Evolutionary conservation across 768 basidiomycete species (phyloP).

Genomic region (Punctularia strigosozonata): DNA sequence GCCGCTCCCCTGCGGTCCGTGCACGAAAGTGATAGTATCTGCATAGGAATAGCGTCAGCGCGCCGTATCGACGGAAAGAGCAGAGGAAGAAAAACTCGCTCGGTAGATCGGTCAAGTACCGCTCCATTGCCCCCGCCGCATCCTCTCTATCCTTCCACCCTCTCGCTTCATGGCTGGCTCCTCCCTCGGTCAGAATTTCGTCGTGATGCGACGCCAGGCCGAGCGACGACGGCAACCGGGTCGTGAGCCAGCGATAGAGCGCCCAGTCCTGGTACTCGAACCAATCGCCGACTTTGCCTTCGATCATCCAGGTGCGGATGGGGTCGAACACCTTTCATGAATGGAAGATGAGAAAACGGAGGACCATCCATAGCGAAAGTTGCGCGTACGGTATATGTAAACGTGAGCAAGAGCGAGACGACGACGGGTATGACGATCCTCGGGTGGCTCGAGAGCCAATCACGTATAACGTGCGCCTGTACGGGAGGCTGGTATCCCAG

Average conservation of each 20-base stretch:
- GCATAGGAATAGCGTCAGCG: slow-evolving; percentile 6
- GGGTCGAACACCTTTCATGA: slow-evolving; percentile 79
- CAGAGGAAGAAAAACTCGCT: slow-evolving; percentile 26
- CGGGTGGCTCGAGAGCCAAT: slow-evolving; percentile 83
- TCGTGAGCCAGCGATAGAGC: too few relatives aligned
- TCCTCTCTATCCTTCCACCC: slow-evolving; percentile 83
- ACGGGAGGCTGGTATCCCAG: slow-evolving; percentile 51
- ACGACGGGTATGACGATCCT: slow-evolving; percentile 70
- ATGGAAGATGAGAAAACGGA: not conserved
- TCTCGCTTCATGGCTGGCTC: slow-evolving; percentile 17
- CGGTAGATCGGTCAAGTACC: slow-evolving; percentile 72
- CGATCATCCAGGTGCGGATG: slow-evolving; percentile 71
- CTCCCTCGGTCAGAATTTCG: too few relatives aligned
- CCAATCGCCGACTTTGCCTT: slow-evolving; percentile 73
- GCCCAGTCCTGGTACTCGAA: slow-evolving; percentile 64
- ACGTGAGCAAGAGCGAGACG: slow-evolving; percentile 78
- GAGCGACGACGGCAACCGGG: too few relatives aligned
- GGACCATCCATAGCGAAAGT: not conserved
- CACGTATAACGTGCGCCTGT: slow-evolving; percentile 53
- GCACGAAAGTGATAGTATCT: slow-evolving; percentile 71
- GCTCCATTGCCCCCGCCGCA: slow-evolving; percentile 53
- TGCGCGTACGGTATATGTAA: slow-evolving; percentile 72
- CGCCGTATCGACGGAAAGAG: not conserved
- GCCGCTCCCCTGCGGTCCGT: slow-evolving; percentile 79
- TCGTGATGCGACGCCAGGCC: too few relatives aligned